Percentiles rank a stretch among this genome's conserved stretches.
Evolutionary conservation across 169 alveolate species (phyloP).

Genomic region (Eimeria mitis): DNA sequence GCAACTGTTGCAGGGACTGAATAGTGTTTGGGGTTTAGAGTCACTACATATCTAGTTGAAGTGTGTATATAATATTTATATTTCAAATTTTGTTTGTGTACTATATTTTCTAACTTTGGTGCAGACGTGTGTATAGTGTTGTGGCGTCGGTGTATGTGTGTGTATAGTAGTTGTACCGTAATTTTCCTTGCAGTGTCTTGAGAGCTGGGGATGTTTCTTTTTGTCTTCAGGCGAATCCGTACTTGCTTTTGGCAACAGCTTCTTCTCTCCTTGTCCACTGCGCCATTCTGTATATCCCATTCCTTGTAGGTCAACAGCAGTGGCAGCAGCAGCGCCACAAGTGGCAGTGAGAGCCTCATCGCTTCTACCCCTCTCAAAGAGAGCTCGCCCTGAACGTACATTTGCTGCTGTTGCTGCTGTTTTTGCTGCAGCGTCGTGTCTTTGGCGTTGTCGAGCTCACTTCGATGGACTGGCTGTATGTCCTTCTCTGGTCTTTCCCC

Average conservation of each 20-base stretch:
- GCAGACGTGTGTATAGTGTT: too few relatives aligned
- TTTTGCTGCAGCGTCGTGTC: slow-evolving; percentile 84
- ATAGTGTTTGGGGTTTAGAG: too few relatives aligned
- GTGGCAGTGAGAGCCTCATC: not conserved
- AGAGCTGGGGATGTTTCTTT: not conserved
- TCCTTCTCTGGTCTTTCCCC: slow-evolving; percentile 98
- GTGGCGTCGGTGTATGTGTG: too few relatives aligned
- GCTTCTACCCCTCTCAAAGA: not conserved
- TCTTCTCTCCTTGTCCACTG: slow-evolving; percentile 95
- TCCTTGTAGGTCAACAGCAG: slow-evolving; percentile 87
- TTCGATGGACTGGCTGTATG: slow-evolving; percentile 97
- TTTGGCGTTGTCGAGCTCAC: slow-evolving; percentile 97
- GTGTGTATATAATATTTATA: too few relatives aligned
- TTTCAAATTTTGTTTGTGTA: too few relatives aligned
- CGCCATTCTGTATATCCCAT: slow-evolving; percentile 97
- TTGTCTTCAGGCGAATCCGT: slow-evolving; percentile 91
- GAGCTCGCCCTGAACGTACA: not conserved
- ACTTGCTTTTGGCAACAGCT: slow-evolving; percentile 95
- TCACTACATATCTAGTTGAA: not conserved
- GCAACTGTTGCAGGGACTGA: too few relatives aligned
- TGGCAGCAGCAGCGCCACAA: not conserved
- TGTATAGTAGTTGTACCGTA: too few relatives aligned
- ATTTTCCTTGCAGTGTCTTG: not conserved
- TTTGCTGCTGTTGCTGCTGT: too few relatives aligned
- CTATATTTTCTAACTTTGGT: too few relatives aligned